Evolutionary conservation across 1,284 basidiomycete species (phyloP), one percentile per base, ranked within the genome.

Genomic region (Apiotrichum mycotoxinovorans): DNA sequence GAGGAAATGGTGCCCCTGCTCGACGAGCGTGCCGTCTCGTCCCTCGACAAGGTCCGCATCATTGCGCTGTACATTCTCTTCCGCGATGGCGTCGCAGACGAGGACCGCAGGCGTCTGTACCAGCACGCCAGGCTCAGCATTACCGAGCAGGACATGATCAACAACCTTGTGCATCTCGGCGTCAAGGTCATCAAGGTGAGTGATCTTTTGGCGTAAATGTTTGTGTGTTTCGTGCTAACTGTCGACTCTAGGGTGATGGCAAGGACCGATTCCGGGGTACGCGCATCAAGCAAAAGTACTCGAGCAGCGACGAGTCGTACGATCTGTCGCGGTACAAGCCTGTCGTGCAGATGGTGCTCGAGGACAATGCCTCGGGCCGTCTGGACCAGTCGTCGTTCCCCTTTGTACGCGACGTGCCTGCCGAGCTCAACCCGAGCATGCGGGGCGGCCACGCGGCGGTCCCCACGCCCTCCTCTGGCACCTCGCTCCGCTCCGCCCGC

Each of bases 1-100:
- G 96, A 98, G 75, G 93, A 99, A 74, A 98, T 99, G 94, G 95
- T 99, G 0, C 93, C 95, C 0, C 77, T 98, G 26, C 80, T 99
- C 30, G 96, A 96, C 71, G 88, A 89, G 72, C 82, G 85, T 46
- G 88, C 60, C 23, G 84, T 98, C 54, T 81, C 38, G 27, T 14
- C 30, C 66, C 73, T 81, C 48, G 94, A 94, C 79, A 99, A 98
- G 82, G 91, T 98, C 40, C 89, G 96, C 57, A 89, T 99, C 68
- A 91, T 99, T 60, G 91, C 95, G 8, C 81, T 98, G 18, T 99
- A 98, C 76, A 92, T 98, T 68, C 86, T 97, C 75, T 86, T 88
- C 77, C 87, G 93, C 45, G 95, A 98, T 68, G 96, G 96, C 46
- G 95, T 98, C 11, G 93, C 95, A 20, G 95, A 98, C 57, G 96